A percentile compares a stretch with the other conserved stretches of the same genome.
These are phyloP conservation scores for Ascomycota sp. DNA, from an alignment of 2,329 filamentous ascomycete species.

Conservation along the genomic window DNA sequence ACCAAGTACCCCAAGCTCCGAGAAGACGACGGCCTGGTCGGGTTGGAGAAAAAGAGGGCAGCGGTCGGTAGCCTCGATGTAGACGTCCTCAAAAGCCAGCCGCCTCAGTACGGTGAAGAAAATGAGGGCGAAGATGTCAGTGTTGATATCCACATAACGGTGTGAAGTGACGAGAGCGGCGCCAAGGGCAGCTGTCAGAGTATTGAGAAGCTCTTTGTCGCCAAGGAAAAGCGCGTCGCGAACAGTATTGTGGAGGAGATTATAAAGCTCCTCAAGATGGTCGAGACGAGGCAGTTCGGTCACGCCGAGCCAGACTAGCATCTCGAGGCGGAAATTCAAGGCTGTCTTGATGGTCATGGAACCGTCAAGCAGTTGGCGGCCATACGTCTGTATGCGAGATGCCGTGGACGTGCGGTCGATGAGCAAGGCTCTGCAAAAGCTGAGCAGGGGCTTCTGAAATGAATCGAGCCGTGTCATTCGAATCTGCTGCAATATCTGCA, in stretches of 20 bases:
- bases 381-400: constrained; percentile 9
- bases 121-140: constrained; percentile 34
- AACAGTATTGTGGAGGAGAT: constrained; percentile 8
- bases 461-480: constrained; percentile 7
- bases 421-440: constrained; percentile 8
- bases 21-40: constrained; percentile 42
- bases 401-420: constrained; percentile 8
- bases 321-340: constrained; percentile 7
- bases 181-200: constrained; percentile 15
- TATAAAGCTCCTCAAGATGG: constrained; percentile 7
- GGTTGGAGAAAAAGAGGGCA: constrained; percentile 41
- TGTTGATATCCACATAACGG: constrained; percentile 18
- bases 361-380: constrained; percentile 7
- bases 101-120: constrained; percentile 36
- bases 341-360: constrained; percentile 9
- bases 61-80: constrained; percentile 39
- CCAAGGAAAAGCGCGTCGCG: constrained; percentile 10
- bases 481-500: constrained; percentile 13
- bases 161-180: constrained; percentile 5
- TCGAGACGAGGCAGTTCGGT: constrained; percentile 5
- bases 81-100: constrained; percentile 39
- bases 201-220: constrained; percentile 12
- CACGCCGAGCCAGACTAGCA: constrained; percentile 8
- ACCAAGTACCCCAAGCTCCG: constrained; percentile 41
- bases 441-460: constrained; percentile 8